Percentiles rank a stretch among this genome's conserved stretches.
Evolutionary conservation across 352 stramenopile species (phyloP).

Genomic region (Phytopythium helicoides): DNA sequence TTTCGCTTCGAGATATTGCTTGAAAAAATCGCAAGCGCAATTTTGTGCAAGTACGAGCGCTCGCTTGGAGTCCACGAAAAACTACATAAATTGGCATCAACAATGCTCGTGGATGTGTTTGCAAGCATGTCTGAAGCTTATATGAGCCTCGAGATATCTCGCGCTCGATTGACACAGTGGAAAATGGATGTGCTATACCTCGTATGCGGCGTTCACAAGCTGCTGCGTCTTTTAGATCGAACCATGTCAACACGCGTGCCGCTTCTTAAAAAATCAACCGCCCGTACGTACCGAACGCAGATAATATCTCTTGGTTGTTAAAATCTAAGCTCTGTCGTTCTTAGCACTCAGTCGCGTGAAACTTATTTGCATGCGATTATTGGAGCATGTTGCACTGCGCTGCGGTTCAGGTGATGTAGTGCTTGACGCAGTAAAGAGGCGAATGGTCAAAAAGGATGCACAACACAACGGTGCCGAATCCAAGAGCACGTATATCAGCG

Average conservation of each 20-base stretch:
- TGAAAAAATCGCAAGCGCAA: constrained; percentile 31
- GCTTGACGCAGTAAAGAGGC: constrained; percentile 29
- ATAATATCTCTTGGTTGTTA: too few relatives aligned
- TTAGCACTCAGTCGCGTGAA: constrained; percentile 48
- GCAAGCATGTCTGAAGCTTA: constrained; percentile 44
- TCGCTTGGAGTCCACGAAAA: constrained; percentile 64
- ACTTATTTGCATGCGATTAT: constrained; percentile 43
- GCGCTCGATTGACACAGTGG: constrained; percentile 45
- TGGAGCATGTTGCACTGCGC: constrained; percentile 47
- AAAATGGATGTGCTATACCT: constrained; percentile 78
- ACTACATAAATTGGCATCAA: constrained; percentile 45
- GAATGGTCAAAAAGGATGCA: constrained; percentile 9
- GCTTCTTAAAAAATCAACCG: constrained; percentile 6
- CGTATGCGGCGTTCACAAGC: constrained; percentile 48
- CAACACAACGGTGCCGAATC: too few relatives aligned
- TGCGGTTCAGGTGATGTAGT: constrained; percentile 31
- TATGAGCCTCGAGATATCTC: constrained; percentile 41
- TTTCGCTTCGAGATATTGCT: constrained; percentile 47
- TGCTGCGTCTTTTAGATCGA: constrained; percentile 47
- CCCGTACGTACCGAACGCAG: constrained; percentile 21
- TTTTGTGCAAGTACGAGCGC: constrained; percentile 48
- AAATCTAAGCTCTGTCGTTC: too few relatives aligned
- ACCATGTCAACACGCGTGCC: constrained; percentile 34
- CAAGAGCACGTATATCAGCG: constrained; percentile 13
- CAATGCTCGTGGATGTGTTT: constrained; percentile 49